Conservation (phyloP, 345 rosid genomes). For the Arabis hirsuta region DNA sequence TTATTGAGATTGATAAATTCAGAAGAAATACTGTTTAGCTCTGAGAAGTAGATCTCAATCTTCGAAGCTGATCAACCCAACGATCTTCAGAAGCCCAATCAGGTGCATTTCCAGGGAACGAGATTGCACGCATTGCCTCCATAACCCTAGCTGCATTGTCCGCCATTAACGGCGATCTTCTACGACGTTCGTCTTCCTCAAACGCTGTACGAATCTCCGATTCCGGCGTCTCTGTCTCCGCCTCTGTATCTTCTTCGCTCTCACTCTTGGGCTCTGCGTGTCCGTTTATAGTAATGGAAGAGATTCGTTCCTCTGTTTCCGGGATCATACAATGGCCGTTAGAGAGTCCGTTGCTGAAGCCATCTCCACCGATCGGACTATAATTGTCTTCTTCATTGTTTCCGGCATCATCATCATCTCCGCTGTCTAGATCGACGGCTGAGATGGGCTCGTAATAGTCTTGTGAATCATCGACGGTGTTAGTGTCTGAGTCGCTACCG, state of each 20-base stretch:
- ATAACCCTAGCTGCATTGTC: slow-evolving; percentile 68
- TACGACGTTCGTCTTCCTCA: slow-evolving; percentile 74
- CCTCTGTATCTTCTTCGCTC: slow-evolving; percentile 52
- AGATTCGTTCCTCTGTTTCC: slow-evolving; percentile 52
- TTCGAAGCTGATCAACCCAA: slow-evolving; percentile 71
- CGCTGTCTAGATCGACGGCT: slow-evolving; percentile 50
- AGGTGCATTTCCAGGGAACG: slow-evolving; percentile 74
- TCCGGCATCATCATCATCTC: slow-evolving; percentile 1
- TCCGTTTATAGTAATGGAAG: slow-evolving; percentile 55
- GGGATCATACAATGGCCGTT: slow-evolving; percentile 51
- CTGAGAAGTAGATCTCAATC: slow-evolving; percentile 54
- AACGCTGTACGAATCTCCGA: slow-evolving; percentile 57
- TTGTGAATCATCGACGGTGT: slow-evolving; percentile 48
- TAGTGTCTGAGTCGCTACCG: slow-evolving; percentile 75
- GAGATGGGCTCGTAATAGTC: slow-evolving; percentile 91
- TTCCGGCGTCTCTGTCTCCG: slow-evolving; percentile 39
- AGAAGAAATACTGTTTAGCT: background rate
- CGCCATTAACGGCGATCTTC: slow-evolving; percentile 67
- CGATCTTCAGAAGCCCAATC: slow-evolving; percentile 76
- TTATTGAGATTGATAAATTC: background rate
- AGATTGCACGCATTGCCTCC: slow-evolving; percentile 87
- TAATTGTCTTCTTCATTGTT: slow-evolving; percentile 45
- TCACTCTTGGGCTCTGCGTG: slow-evolving; percentile 26
- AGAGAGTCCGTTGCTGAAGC: slow-evolving; percentile 34
- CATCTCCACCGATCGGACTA: background rate